Conservation (phyloP, 306 rosid genomes). For the Lathyrus aphaca region DNA sequence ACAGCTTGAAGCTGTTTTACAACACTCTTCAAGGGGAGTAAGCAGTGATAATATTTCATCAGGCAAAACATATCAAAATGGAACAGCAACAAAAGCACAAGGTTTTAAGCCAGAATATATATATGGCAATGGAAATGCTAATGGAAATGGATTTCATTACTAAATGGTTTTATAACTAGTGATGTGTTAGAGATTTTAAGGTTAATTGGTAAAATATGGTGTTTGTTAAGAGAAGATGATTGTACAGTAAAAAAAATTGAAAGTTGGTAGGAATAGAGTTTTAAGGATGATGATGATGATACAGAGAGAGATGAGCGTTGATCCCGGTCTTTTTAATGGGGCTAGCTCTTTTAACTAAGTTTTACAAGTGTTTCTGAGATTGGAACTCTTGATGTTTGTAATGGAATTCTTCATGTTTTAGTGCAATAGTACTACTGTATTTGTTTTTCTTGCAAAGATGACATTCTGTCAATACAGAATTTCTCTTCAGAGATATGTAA, state of each 20-base stretch:
- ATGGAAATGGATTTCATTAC: constrained; percentile 60
- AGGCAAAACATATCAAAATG: constrained; percentile 49
- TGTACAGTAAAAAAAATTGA: constrained; percentile 57
- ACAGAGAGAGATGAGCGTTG: constrained; percentile 49
- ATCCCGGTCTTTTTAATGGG: constrained; percentile 64
- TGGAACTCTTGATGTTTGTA: constrained; percentile 11
- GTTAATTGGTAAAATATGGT: constrained; percentile 18
- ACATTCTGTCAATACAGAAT: not conserved
- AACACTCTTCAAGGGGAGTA: constrained; percentile 53
- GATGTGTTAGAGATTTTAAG: constrained; percentile 22
- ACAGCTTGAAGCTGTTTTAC: constrained; percentile 57
- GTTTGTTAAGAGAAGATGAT: constrained; percentile 36
- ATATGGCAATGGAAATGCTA: constrained; percentile 46
- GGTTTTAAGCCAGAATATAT: constrained; percentile 48
- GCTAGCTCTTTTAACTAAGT: constrained; percentile 41
- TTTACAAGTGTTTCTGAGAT: constrained; percentile 25
- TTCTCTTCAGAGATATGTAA: not conserved
- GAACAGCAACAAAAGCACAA: constrained; percentile 37
- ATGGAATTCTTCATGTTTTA: constrained; percentile 7
- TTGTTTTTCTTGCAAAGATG: constrained; percentile 23
- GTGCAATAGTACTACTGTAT: constrained; percentile 23
- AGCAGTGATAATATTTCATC: constrained; percentile 43
- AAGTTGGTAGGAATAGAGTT: constrained; percentile 51
- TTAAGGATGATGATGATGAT: constrained; percentile 47
- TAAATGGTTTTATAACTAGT: constrained; percentile 35